Base-by-base conservation (phyloP, 2,329 filamentous ascomycete genomes). In the Fusarium hainanense region DNA sequence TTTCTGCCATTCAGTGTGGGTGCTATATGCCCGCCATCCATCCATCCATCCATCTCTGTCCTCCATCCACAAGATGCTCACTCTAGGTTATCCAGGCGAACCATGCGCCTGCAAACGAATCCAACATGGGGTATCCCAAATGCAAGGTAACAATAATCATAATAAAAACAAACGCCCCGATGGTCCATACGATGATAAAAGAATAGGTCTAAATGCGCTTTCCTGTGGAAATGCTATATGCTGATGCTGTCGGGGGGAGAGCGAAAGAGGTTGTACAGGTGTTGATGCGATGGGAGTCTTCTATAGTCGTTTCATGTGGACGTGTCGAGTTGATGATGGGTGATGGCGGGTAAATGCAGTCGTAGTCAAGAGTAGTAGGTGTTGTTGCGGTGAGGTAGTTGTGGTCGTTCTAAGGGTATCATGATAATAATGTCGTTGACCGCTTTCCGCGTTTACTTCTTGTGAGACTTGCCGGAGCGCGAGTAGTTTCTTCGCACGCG, bases 1-100 rank as follows among this genome's bases (percentile, higher is more conserved):
- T 79, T 79, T 65, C 75, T 79, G 76, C 77, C 76, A 78, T 79
- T 79, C 77, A 79, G 77, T 77, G 70, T 77, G 58, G 61, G 73
- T 70, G 70, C 73, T 74, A 73, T 69, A 50, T 59, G 52, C 47
- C 63, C 47, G 28, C 59, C 34, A 56, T 57, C 58, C 28, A 30
- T 48, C 59, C 61, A n/a, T 50, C 56, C 41, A 30, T 30, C 28
- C n/a, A n/a, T 30, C 12, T 5, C 28, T 30, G 13, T 30, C 28
- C 28, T 30, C 28, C 28, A 30, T 30, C 28, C 28, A 30, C 28
- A 40, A 57, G 41, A 23, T 37, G 18, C 27, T 9, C 58, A 52
- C 58, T 51, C 60, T 40, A 54, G 51, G 40, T 54, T 54, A 25
- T 64, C 34, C 34, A 18, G 34, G 34, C 34, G 34, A 37, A 37